Evolutionary conservation across 148 eudicot genomes (phyloP).

Genomic region (Rhododendron griersonianum): DNA sequence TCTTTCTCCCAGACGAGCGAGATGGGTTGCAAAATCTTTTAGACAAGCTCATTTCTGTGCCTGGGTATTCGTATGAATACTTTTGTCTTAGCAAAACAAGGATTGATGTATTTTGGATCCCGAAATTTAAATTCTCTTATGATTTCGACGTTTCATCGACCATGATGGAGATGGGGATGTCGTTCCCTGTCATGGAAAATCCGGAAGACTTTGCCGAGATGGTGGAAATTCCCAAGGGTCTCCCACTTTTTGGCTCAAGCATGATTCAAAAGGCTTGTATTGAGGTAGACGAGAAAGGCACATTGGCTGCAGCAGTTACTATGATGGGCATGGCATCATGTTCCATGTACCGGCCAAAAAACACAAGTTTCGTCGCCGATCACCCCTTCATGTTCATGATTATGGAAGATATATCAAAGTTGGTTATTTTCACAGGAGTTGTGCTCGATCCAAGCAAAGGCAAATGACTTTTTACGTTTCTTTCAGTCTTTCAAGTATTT

Average conservation of each 20-base stretch:
- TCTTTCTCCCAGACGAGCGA: constrained; percentile 20
- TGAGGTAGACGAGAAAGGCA: too few relatives aligned
- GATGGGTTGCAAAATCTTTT: constrained; percentile 14
- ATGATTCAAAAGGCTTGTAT: too few relatives aligned
- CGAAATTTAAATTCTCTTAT: constrained; percentile 19
- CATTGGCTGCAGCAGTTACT: too few relatives aligned
- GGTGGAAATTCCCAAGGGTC: neutral
- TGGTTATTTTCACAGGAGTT: too few relatives aligned
- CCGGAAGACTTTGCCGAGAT: neutral
- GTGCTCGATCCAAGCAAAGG: too few relatives aligned
- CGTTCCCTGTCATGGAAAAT: neutral
- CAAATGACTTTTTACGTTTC: too few relatives aligned
- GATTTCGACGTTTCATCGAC: neutral
- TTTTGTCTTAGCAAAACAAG: neutral
- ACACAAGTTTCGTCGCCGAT: too few relatives aligned
- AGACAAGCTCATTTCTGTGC: neutral
- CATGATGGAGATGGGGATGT: constrained; percentile 14
- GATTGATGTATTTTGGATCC: neutral
- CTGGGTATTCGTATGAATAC: neutral
- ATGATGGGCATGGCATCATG: too few relatives aligned
- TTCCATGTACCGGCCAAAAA: too few relatives aligned
- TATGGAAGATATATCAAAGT: too few relatives aligned
- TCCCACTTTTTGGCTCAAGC: neutral
- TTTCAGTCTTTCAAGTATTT: too few relatives aligned
- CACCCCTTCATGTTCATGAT: too few relatives aligned